These are phyloP conservation scores for Erythrophleum fordii DNA, from an alignment of 306 rosid species.

Conservation along the genomic window DNA sequence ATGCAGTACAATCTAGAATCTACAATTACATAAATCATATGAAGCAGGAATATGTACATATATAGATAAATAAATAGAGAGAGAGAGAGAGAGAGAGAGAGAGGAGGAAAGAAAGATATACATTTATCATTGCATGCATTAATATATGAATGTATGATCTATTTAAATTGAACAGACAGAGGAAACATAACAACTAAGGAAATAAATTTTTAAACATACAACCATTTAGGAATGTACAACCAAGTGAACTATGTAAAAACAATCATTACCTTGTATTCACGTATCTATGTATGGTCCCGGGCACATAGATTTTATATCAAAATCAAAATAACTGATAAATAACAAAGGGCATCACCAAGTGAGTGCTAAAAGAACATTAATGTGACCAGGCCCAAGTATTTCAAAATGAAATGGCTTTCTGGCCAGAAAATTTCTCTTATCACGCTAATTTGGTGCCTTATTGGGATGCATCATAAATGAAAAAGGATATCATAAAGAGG, in stretches of 20 bases:
- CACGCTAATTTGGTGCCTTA: too few relatives aligned
- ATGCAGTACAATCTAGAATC: constrained; percentile 18
- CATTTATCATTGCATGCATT: neutral
- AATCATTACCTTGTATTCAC: neutral
- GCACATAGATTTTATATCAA: neutral
- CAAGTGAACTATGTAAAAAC: neutral
- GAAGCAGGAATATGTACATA: neutral
- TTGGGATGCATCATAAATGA: too few relatives aligned
- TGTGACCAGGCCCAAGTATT: neutral
- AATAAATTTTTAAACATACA: neutral
- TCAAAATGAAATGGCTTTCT: neutral
- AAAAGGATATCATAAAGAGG: too few relatives aligned
- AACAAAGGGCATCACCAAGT: too few relatives aligned
- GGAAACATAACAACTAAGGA: neutral
- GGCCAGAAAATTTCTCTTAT: too few relatives aligned
- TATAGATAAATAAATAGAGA: neutral
- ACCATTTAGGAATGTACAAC: neutral
- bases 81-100: neutral
- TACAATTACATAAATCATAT: neutral
- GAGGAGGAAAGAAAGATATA: neutral
- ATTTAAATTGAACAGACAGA: neutral
- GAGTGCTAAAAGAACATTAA: neutral
- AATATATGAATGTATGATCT: neutral
- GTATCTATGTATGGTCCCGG: neutral
- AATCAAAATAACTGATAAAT: too few relatives aligned